These are phyloP conservation scores for Pyrenophora graminea DNA, from an alignment of 2,329 filamentous ascomycete species.

Conservation along the genomic window DNA sequence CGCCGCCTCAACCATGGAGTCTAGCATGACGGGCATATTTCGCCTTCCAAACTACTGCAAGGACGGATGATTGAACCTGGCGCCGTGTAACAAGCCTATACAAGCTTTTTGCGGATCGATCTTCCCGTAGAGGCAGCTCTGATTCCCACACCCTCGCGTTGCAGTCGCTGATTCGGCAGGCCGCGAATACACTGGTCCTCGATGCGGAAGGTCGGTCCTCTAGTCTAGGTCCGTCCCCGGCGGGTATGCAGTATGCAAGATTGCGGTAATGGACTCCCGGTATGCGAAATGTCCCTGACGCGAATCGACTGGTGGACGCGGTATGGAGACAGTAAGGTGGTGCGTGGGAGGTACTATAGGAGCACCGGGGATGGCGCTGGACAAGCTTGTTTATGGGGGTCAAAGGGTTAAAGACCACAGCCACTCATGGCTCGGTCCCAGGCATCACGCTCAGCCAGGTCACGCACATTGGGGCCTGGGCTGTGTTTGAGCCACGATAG, in stretches of 20 bases:
- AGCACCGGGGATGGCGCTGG: slow-evolving; percentile 3
- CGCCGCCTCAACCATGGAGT: slow-evolving; percentile 23
- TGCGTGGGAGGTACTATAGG: slow-evolving; percentile 1
- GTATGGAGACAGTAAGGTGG: not conserved
- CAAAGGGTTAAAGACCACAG: slow-evolving; percentile 26
- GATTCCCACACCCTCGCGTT: slow-evolving; percentile 26
- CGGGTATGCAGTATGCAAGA: slow-evolving; percentile 1
- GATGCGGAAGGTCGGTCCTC: slow-evolving; percentile 28
- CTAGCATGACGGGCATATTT: slow-evolving; percentile 31
- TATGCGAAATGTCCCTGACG: slow-evolving; percentile 4
- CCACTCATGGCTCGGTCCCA: slow-evolving; percentile 42
- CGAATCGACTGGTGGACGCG: slow-evolving; percentile 15
- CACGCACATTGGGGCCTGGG: slow-evolving; percentile 33
- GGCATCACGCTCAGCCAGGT: slow-evolving; percentile 29
- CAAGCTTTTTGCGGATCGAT: slow-evolving; percentile 39
- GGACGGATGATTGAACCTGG: slow-evolving; percentile 1
- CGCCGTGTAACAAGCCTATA: slow-evolving; percentile 14
- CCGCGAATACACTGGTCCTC: slow-evolving; percentile 11
- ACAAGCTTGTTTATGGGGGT: slow-evolving; percentile 10
- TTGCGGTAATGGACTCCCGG: slow-evolving; percentile 1
- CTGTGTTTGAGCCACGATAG: slow-evolving; percentile 39
- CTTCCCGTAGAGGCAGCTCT: slow-evolving; percentile 29
- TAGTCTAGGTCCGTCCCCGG: slow-evolving; percentile 11
- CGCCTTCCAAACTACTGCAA: slow-evolving; percentile 8
- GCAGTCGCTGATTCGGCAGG: slow-evolving; percentile 25